phyloP scores from a whole-genome alignment of 805 yeast species.

The Yarrowia sp. region DNA sequence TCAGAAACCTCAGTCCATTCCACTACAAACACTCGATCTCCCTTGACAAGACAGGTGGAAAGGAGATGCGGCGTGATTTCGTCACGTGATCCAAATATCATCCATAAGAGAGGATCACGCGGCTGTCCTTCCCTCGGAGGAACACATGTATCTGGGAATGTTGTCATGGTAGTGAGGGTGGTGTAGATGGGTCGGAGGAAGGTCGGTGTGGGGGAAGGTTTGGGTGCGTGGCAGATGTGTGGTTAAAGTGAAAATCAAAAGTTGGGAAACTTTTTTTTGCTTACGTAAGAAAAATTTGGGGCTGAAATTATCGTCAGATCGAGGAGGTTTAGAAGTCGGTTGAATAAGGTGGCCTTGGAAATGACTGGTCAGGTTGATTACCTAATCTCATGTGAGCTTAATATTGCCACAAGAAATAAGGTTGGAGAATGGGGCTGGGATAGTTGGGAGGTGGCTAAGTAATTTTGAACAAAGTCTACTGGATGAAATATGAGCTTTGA shows the following conservation, averaged over 20 bases:
- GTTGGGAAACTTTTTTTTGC: too few species aligned
- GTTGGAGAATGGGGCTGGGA: too few species aligned
- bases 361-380: too few species aligned
- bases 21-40: slow-evolving; percentile 24
- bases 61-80: slow-evolving; percentile 19
- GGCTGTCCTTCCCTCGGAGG: slow-evolving; percentile 16
- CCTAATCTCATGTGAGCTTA: too few species aligned
- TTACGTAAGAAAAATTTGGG: too few species aligned
- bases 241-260: neutral
- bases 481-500: too few species aligned
- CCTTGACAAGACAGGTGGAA: slow-evolving; percentile 3
- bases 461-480: too few species aligned
- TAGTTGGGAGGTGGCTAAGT: too few species aligned
- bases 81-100: slow-evolving; percentile 24
- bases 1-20: slow-evolving; percentile 9
- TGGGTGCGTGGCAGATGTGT: neutral
- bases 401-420: too few species aligned
- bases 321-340: too few species aligned
- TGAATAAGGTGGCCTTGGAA: too few species aligned
- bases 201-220: slow-evolving; percentile 21
- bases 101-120: slow-evolving; percentile 32
- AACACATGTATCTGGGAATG: slow-evolving; percentile 6
- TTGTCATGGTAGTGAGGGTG: neutral
- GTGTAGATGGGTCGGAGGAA: neutral
- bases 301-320: too few species aligned